Evolutionary conservation across 768 basidiomycete species (phyloP), one percentile per base, ranked within the genome.

Genomic region (Scleroderma bovista): DNA sequence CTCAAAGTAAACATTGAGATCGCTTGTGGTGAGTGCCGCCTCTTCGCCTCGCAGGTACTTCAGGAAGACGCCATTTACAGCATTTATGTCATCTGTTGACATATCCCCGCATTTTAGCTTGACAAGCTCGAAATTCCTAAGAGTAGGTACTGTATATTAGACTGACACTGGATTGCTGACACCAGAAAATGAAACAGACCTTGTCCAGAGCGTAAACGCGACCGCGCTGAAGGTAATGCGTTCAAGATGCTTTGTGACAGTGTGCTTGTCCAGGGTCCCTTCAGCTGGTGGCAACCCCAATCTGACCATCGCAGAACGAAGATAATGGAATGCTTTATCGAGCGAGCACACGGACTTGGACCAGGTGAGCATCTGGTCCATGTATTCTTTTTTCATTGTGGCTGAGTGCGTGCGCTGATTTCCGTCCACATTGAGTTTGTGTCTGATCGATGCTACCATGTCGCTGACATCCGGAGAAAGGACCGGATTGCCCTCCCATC

Each of bases 91-190:
- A 51, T 58, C 17, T 29, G 10, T 11, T 12, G 41, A 15, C 2
- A 71, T 36, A 34, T 71, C 53, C 4, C 52, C 39, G 7, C 50
- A 6, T 31, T 62, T 57, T 1, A 72, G 31, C 7, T 58, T 54
- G 9, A 64, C 48, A 2, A 63, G 51, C 52, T 72, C 69, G 31
- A 66, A 68, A 52, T 64, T 65, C 34, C 69, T 72, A 32, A n/a
- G n/a, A n/a, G n/a, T n/a, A n/a, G n/a, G 3, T 3, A 42, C n/a
- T 2, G 15, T 16, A 20, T 22, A 20, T 22, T 9, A 20, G 20
- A 5, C 12, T 40, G 11, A 22, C 20, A 22, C 33, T 12, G 13
- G 19, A 32, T 22, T 5, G 3, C 13, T 13, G 40, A 15, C 22
- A 1, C 16, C n/a, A n/a, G n/a, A n/a, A n/a, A n/a, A n/a, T n/a